These are phyloP conservation scores for Botrytis squamosa DNA, from an alignment of 2,329 filamentous ascomycete genomes.

Conservation along the genomic window DNA sequence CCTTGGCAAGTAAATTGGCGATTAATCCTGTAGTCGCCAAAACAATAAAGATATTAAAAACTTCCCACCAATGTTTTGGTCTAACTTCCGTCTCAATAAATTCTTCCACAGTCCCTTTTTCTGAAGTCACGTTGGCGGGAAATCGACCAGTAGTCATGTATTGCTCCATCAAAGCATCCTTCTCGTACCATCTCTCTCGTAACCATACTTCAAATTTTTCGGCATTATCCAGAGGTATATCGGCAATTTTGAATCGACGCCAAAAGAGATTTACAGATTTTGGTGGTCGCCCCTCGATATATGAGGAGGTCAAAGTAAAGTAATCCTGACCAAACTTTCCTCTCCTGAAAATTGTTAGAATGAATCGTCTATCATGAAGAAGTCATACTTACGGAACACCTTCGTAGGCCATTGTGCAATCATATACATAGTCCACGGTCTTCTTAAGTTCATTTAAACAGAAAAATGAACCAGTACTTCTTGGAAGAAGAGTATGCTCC, in stretches of 20 bases:
- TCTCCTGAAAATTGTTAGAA: slow-evolving; percentile 42
- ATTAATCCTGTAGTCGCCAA: slow-evolving; percentile 35
- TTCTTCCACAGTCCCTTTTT: slow-evolving; percentile 26
- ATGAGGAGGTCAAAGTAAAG: slow-evolving; percentile 83
- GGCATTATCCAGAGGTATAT: slow-evolving; percentile 76
- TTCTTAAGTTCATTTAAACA: slow-evolving; percentile 73
- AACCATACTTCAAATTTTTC: slow-evolving; percentile 83
- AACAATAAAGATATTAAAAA: slow-evolving; percentile 38
- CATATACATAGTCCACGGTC: slow-evolving; percentile 80
- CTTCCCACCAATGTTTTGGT: slow-evolving; percentile 36
- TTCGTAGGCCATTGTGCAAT: slow-evolving; percentile 95
- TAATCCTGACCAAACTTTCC: slow-evolving; percentile 86
- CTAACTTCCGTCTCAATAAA: slow-evolving; percentile 40
- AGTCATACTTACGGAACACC: slow-evolving; percentile 70
- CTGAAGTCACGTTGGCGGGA: slow-evolving; percentile 46
- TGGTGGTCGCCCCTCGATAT: slow-evolving; percentile 82
- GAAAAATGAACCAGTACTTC: slow-evolving; percentile 78
- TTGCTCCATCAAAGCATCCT: slow-evolving; percentile 83
- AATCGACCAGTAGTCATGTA: slow-evolving; percentile 78
- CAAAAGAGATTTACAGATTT: slow-evolving; percentile 98
- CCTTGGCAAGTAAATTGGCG: slow-evolving; percentile 31
- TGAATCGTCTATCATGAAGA: not conserved
- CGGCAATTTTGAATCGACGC: slow-evolving; percentile 76
- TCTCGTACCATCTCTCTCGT: slow-evolving; percentile 83
- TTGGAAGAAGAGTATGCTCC: slow-evolving; percentile 72